Evolutionary conservation across 106 monocot species (phyloP).

Genomic region (Allium cepa): DNA sequence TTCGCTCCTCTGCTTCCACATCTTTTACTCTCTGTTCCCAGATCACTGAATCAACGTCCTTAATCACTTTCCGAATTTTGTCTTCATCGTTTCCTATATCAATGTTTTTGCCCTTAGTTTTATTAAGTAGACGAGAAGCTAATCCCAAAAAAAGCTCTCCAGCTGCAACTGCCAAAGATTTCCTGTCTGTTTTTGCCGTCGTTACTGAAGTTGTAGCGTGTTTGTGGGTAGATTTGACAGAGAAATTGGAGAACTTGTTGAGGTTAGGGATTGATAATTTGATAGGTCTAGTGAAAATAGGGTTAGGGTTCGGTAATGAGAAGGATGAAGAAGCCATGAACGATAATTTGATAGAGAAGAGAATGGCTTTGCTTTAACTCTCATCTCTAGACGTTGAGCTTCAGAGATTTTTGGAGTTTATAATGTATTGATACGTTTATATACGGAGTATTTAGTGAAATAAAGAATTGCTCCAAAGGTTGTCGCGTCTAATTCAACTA

Average conservation of each 20-base stretch:
- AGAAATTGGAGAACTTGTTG: conserved; percentile 2
- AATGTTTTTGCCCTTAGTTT: background rate
- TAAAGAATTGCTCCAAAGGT: too few relatives aligned
- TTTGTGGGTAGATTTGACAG: background rate
- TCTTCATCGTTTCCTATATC: background rate
- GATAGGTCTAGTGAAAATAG: conserved; percentile 1
- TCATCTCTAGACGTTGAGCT: too few relatives aligned
- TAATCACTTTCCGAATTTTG: background rate
- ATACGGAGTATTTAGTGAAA: too few relatives aligned
- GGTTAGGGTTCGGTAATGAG: conserved; percentile 5
- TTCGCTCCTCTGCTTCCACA: too few relatives aligned
- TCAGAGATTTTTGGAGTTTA: too few relatives aligned
- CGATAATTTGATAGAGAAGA: too few relatives aligned
- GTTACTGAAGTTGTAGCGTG: background rate
- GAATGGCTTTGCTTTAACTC: too few relatives aligned
- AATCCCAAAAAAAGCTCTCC: conserved; percentile 76
- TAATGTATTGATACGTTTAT: too few relatives aligned
- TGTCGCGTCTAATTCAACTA: too few relatives aligned
- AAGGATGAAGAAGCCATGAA: background rate
- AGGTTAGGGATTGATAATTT: background rate
- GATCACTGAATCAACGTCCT: conserved; percentile 21
- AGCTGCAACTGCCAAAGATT: conserved; percentile 55
- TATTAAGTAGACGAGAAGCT: conserved; percentile 35
- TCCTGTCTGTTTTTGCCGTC: conserved; percentile 24
- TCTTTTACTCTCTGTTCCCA: conserved; percentile 71